Base-by-base conservation (phyloP, 2,329 filamentous ascomycete species). In the Pezicula carpinea region DNA sequence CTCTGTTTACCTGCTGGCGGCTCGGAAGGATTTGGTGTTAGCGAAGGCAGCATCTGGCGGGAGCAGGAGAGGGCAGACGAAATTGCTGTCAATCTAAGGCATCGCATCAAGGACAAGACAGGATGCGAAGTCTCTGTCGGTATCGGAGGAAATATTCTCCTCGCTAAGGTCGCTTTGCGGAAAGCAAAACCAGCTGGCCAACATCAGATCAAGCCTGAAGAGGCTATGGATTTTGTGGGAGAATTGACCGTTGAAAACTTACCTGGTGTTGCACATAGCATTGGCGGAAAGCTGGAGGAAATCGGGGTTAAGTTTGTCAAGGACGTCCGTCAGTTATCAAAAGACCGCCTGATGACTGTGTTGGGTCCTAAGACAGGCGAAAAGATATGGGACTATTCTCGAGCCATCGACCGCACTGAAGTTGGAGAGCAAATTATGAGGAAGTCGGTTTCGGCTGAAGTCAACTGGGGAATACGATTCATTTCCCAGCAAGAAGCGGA, bases 381-480 rank as follows among this genome's bases (percentile, higher is more conserved):
- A 56, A 96, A 86, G 64, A 74, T 99, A 0, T 92, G 85, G 76
- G 89, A 96, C 43, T 97, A 95, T 65, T 78, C 92, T 18, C 81
- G 89, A 5, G 93, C 93, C 3, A 89, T 97, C 41, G 93, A 99
- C 66, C 78, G 76, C 42, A 76, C 82, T 2, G 89, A 96, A 64
- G 89, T 97, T 5, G 92, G 91, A 26, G 87, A 92, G 48, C 87
- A 95, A 60, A 80, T 85, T 0, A 74, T 89, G 14, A 83, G 93
- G 45, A 99, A 97, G 63, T 97, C 92, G 0, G 89, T 99, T 0
- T 97, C 93, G 2, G 92, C 92, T 1, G 93, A 99, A 64, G 89
- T 99, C 52, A 99, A 93, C 59, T 99, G 93, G 93, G 93, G 95
- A 3, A 95, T 99, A 47, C 83, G 93, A 5, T 99, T 99, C 63